These are phyloP conservation scores for Neodidymelliopsis sp. DNA, from an alignment of 2,329 filamentous ascomycete genomes.

Conservation along the genomic window DNA sequence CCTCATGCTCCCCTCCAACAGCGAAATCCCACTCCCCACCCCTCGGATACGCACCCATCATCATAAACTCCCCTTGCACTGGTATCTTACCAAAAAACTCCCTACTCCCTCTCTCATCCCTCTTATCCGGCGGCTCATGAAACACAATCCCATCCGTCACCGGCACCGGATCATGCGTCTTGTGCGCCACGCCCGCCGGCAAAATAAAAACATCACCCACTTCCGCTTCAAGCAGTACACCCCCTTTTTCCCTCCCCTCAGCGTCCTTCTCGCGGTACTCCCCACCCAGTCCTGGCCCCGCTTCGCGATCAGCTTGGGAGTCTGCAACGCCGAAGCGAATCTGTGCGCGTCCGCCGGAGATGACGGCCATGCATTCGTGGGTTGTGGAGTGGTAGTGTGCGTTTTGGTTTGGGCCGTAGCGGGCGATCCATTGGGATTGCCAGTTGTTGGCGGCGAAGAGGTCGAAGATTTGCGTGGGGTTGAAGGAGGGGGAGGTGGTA, in stretches of 20 bases:
- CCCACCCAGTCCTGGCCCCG: slow-evolving; percentile 1
- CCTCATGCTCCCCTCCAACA: slow-evolving; percentile 54
- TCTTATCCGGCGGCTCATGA: slow-evolving; percentile 54
- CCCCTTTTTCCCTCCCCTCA: slow-evolving; percentile 54
- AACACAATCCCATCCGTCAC: slow-evolving; percentile 47
- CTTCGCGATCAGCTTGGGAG: slow-evolving; percentile 18
- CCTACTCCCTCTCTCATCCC: slow-evolving; percentile 39
- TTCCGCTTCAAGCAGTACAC: slow-evolving; percentile 57
- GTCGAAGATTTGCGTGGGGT: slow-evolving; percentile 50
- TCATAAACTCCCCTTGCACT: slow-evolving; percentile 57
- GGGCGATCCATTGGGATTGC: slow-evolving; percentile 64
- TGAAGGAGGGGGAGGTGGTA: slow-evolving; percentile 32
- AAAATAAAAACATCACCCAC: slow-evolving; percentile 67
- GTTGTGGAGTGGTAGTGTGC: slow-evolving; percentile 66
- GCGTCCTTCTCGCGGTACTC: slow-evolving; percentile 52
- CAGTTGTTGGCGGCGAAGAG: slow-evolving; percentile 60
- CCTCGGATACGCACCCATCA: slow-evolving; percentile 65
- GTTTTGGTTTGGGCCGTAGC: slow-evolving; percentile 62
- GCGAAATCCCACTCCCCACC: slow-evolving; percentile 61
- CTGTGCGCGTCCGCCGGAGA: slow-evolving; percentile 59
- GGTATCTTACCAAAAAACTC: slow-evolving; percentile 48
- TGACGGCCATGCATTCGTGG: slow-evolving; percentile 66
- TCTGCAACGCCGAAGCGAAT: slow-evolving; percentile 66
- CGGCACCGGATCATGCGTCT: slow-evolving; percentile 58
- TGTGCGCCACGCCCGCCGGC: slow-evolving; percentile 64